Conservation (phyloP, 2,329 filamentous ascomycete species). For the Nigrospora oryzae region DNA sequence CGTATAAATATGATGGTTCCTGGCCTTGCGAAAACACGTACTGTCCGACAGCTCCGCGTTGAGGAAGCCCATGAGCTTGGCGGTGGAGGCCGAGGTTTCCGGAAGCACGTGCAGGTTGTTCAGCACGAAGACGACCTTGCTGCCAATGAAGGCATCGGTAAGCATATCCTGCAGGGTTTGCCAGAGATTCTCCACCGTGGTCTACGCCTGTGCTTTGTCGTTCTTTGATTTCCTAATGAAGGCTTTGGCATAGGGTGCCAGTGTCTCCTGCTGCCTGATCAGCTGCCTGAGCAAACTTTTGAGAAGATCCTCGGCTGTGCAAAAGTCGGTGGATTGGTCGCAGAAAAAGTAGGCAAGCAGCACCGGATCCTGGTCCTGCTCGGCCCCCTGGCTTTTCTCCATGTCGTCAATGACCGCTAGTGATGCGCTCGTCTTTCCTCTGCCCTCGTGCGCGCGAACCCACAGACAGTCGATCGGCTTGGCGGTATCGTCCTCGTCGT, state of each 20-base stretch:
- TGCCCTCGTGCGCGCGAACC: slow-evolving; percentile 30
- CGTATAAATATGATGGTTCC: accelerated
- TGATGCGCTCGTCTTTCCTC: slow-evolving; percentile 31
- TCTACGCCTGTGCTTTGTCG: slow-evolving; percentile 17
- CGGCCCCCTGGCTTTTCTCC: slow-evolving; percentile 13
- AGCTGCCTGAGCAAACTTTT: slow-evolving; percentile 30
- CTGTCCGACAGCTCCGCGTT: slow-evolving; percentile 17
- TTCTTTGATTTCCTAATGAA: slow-evolving; percentile 21
- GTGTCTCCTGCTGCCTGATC: slow-evolving; percentile 21
- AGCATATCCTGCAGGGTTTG: slow-evolving; percentile 32
- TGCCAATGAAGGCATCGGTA: slow-evolving; percentile 24
- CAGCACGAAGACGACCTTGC: slow-evolving; percentile 28
- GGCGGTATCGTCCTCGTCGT: not conserved
- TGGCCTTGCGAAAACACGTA: not conserved
- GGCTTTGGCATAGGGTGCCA: slow-evolving; percentile 27
- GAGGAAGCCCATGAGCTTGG: slow-evolving; percentile 25
- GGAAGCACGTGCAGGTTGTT: slow-evolving; percentile 31
- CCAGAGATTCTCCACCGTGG: slow-evolving; percentile 29
- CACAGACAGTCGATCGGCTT: slow-evolving; percentile 24
- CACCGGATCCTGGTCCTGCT: slow-evolving; percentile 15
- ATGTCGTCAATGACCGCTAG: slow-evolving; percentile 28
- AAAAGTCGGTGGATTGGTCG: slow-evolving; percentile 25
- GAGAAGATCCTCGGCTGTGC: slow-evolving; percentile 29
- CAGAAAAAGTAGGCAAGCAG: slow-evolving; percentile 33
- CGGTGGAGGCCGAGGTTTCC: slow-evolving; percentile 23